These are phyloP conservation scores for Rosa lucieae DNA, from an alignment of 306 rosid species.

Conservation along the genomic window DNA sequence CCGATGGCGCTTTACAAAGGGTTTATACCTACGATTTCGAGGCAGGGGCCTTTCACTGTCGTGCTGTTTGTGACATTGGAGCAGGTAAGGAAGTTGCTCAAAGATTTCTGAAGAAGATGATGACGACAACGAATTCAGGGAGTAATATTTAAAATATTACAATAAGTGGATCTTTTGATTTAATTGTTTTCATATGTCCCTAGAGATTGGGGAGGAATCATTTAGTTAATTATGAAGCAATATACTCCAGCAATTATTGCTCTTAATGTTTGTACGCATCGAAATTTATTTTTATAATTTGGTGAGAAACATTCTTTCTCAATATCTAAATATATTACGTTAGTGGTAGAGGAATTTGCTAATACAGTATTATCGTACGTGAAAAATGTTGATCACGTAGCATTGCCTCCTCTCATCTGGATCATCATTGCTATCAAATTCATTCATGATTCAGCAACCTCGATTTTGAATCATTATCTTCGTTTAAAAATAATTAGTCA, in stretches of 20 bases:
- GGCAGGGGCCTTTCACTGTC: slow-evolving; percentile 82
- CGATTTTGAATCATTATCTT: not conserved
- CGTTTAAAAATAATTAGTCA: not conserved
- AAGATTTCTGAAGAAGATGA: slow-evolving; percentile 49
- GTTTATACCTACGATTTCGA: slow-evolving; percentile 67
- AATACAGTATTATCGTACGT: not conserved
- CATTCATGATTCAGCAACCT: not conserved
- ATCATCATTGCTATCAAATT: not conserved
- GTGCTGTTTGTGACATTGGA: slow-evolving; percentile 77
- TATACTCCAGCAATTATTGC: not conserved
- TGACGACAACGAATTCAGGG: slow-evolving; percentile 29
- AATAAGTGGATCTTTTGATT: not conserved
- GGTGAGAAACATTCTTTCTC: not conserved
- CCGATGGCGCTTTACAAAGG: slow-evolving; percentile 75
- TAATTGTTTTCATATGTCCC: not conserved
- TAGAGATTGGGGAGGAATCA: slow-evolving; percentile 3
- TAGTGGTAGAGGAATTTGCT: not conserved
- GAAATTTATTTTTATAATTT: not conserved
- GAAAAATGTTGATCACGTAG: not conserved
- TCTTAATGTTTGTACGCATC: not conserved
- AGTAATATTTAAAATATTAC: not conserved
- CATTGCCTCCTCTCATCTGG: not conserved
- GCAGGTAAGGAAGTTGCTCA: slow-evolving; percentile 70
- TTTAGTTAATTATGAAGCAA: not conserved
- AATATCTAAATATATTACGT: not conserved